These are phyloP conservation scores for Lactifluus subvellereus DNA, from an alignment of 768 basidiomycete genomes.

Conservation along the genomic window DNA sequence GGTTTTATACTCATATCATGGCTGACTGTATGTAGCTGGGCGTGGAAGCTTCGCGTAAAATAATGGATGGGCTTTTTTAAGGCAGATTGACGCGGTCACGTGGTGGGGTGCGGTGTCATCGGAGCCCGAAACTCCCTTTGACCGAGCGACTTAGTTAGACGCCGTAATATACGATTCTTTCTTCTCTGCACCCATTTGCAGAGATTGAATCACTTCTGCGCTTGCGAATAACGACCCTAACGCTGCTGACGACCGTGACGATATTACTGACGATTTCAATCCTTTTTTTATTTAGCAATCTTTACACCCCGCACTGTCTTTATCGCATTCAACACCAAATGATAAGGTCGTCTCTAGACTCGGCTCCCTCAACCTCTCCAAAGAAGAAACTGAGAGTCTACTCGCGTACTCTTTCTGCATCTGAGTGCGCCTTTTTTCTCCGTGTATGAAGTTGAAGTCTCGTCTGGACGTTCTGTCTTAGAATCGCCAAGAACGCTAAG, in stretches of 20 bases:
- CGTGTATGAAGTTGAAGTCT: neutral
- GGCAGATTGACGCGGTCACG: slow-evolving; percentile 12
- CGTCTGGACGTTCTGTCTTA: slow-evolving; percentile 23
- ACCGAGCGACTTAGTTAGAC: neutral
- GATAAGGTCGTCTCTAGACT: slow-evolving; percentile 13
- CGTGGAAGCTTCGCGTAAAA: slow-evolving; percentile 83
- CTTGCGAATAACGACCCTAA: neutral
- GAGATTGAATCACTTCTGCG: slow-evolving; percentile 6
- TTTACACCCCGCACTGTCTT: slow-evolving; percentile 1
- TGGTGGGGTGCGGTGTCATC: neutral
- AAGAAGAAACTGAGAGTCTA: neutral
- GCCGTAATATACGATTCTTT: slow-evolving; percentile 5
- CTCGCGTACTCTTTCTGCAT: slow-evolving; percentile 12
- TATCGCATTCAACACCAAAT: slow-evolving; percentile 9
- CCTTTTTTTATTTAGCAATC: slow-evolving; percentile 11
- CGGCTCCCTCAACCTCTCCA: neutral
- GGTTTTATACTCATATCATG: neutral
- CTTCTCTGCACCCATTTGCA: slow-evolving; percentile 5
- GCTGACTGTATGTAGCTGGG: slow-evolving; percentile 55
- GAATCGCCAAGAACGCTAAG: slow-evolving; percentile 44
- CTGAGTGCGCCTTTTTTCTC: slow-evolving; percentile 8
- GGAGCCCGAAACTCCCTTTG: neutral
- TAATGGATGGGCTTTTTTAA: slow-evolving; percentile 66
- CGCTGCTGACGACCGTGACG: slow-evolving; percentile 8
- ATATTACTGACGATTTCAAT: slow-evolving; percentile 7